A percentile compares a stretch with the other conserved stretches of the same genome.
These are phyloP conservation scores for Podila epicladia DNA, from an alignment of 192 early-diverging fungal species.

Conservation along the genomic window DNA sequence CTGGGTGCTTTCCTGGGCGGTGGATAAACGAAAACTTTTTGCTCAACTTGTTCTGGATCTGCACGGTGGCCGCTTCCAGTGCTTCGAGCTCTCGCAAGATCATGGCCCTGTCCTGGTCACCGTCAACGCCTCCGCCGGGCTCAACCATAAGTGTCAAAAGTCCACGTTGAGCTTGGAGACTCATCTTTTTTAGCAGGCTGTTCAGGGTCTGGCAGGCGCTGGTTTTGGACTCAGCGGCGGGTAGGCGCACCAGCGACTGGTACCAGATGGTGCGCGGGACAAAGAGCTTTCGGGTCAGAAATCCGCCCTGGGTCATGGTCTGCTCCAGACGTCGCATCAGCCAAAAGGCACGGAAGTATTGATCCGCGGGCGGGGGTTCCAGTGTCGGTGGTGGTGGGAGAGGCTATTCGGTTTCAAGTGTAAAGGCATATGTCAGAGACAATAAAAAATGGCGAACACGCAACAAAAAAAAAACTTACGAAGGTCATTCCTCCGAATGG, in stretches of 20 bases:
- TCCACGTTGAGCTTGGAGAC: slow-evolving; percentile 10
- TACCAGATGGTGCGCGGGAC: slow-evolving; percentile 51
- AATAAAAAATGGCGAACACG: neutral
- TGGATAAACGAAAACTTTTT: slow-evolving; percentile 48
- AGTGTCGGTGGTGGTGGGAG: neutral
- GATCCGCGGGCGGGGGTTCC: slow-evolving; percentile 25
- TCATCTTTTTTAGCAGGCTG: slow-evolving; percentile 9
- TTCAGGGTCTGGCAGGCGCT: slow-evolving; percentile 33
- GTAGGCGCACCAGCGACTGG: slow-evolving; percentile 32
- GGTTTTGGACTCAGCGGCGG: slow-evolving; percentile 47
- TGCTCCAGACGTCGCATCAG: slow-evolving; percentile 50
- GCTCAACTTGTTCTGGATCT: slow-evolving; percentile 24
- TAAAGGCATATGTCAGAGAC: neutral
- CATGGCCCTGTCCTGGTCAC: slow-evolving; percentile 16
- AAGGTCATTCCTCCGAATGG: slow-evolving; percentile 19
- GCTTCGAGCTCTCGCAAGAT: slow-evolving; percentile 25
- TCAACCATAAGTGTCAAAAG: slow-evolving; percentile 15
- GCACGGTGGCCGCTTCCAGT: slow-evolving; percentile 11
- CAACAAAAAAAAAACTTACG: slow-evolving; percentile 6
- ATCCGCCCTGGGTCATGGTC: slow-evolving; percentile 55
- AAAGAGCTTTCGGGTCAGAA: slow-evolving; percentile 44
- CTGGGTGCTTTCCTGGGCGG: slow-evolving; percentile 11
- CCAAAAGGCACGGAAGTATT: slow-evolving; percentile 54
- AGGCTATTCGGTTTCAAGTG: neutral
- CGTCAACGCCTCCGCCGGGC: slow-evolving; percentile 11